phyloP scores from a whole-genome alignment of 73 alveolate genomes.

The Uronychia binucleata region DNA sequence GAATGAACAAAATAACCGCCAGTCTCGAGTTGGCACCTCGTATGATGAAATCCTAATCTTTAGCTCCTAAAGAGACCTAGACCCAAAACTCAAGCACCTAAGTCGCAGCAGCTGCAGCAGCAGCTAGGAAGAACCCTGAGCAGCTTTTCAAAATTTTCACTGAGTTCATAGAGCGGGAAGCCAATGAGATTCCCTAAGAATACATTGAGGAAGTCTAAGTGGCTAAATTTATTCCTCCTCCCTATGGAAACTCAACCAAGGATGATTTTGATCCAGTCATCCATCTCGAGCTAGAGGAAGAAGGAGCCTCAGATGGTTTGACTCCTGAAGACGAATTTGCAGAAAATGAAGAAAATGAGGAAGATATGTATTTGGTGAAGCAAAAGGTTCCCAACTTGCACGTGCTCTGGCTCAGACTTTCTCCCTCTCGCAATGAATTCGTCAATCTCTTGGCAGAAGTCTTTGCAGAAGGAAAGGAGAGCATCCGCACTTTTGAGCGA shows the following conservation, averaged over 20 bases:
- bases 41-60: neutral
- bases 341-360: conserved; percentile 60
- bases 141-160: conserved; percentile 69
- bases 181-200: conserved; percentile 33
- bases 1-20: neutral
- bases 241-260: conserved; percentile 66
- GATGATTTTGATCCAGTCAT: conserved; percentile 74
- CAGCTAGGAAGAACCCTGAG: conserved; percentile 23
- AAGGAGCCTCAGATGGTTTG: conserved; percentile 50
- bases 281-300: conserved; percentile 56
- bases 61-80: conserved; percentile 30
- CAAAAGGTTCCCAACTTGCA: conserved; percentile 32
- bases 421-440: conserved; percentile 38
- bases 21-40: neutral
- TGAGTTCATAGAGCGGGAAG: conserved; percentile 56
- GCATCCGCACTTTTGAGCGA: conserved; percentile 55
- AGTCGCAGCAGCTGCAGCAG: conserved; percentile 32
- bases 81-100: conserved; percentile 20
- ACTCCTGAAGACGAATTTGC: conserved; percentile 21
- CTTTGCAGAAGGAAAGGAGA: conserved; percentile 54
- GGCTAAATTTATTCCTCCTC: conserved; percentile 75
- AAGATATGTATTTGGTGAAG: conserved; percentile 18
- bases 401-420: conserved; percentile 34
- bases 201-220: conserved; percentile 47
- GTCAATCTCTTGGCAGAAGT: conserved; percentile 32